These are phyloP conservation scores for Pholiota molesta DNA, from an alignment of 768 basidiomycete species.

Conservation along the genomic window DNA sequence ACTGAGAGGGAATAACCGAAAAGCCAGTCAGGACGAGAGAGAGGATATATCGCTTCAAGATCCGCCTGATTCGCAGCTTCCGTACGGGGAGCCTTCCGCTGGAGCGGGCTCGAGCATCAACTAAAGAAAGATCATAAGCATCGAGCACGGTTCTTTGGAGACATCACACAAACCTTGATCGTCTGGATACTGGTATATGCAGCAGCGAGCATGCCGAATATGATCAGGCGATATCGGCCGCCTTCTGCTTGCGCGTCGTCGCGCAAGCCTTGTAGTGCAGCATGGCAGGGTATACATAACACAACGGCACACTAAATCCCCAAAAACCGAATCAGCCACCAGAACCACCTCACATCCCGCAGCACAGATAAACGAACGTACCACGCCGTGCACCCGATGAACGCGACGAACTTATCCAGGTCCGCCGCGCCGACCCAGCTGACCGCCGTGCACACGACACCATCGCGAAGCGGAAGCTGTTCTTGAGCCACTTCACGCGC, in stretches of 20 bases:
- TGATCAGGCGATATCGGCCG: constrained; percentile 72
- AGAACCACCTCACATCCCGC: neutral
- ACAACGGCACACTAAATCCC: constrained; percentile 76
- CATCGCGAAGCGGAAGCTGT: constrained; percentile 75
- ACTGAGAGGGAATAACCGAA: neutral
- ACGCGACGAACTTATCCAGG: constrained; percentile 93
- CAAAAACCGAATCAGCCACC: neutral
- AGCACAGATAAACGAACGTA: constrained; percentile 31
- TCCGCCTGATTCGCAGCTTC: constrained; percentile 29
- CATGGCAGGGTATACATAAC: constrained; percentile 94
- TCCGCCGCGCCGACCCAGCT: constrained; percentile 85
- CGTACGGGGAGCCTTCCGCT: constrained; percentile 38
- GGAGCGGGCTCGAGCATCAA: constrained; percentile 60
- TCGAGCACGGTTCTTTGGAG: neutral
- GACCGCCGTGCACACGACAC: constrained; percentile 82
- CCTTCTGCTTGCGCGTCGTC: constrained; percentile 64
- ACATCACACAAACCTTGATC: constrained; percentile 52
- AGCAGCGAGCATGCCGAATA: constrained; percentile 74
- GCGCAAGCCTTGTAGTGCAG: constrained; percentile 89
- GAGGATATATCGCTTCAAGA: neutral
- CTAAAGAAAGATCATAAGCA: constrained; percentile 31
- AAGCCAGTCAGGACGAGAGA: neutral
- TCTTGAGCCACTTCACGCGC: constrained; percentile 96
- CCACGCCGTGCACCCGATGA: constrained; percentile 95
- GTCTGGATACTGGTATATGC: constrained; percentile 85